These are phyloP conservation scores for Paradendryphiella salina DNA, from an alignment of 2,329 filamentous ascomycete genomes.

Conservation along the genomic window DNA sequence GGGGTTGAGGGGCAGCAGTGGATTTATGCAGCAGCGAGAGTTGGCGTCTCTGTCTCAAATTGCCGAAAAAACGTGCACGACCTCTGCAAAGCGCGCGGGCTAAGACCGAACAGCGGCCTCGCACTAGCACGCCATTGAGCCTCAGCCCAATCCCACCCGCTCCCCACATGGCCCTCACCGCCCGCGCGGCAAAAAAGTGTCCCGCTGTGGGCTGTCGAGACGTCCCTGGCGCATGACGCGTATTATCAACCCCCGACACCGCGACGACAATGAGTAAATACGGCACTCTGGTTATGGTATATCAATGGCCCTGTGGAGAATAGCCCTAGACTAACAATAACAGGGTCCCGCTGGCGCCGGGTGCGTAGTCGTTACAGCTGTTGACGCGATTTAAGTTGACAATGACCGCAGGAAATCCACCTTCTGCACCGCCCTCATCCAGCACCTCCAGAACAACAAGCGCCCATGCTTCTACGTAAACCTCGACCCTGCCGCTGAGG, in stretches of 20 bases:
- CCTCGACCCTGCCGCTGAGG: constrained; percentile 92
- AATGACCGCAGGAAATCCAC: constrained; percentile 70
- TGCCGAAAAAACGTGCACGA: constrained; percentile 37
- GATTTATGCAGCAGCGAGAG: constrained; percentile 33
- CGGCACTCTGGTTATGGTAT: constrained; percentile 85
- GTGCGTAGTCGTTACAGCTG: too few relatives aligned
- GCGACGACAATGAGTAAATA: constrained; percentile 78
- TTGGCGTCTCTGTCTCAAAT: constrained; percentile 20
- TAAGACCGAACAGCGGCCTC: constrained; percentile 1
- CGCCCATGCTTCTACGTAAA: constrained; percentile 98
- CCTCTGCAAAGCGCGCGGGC: constrained; percentile 7
- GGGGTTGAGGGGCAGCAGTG: constrained; percentile 35
- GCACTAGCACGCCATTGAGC: constrained; percentile 28
- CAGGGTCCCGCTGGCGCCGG: constrained; percentile 89
- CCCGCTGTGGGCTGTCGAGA: constrained; percentile 12
- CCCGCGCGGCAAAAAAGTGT: constrained; percentile 15
- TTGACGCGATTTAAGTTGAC: too few relatives aligned
- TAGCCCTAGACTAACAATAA: constrained; percentile 5
- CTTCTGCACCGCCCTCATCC: constrained; percentile 91
- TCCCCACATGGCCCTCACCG: constrained; percentile 14
- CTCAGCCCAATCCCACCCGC: constrained; percentile 10
- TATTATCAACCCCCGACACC: constrained; percentile 5
- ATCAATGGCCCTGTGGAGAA: neutral
- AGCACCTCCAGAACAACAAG: constrained; percentile 85
- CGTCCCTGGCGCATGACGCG: constrained; percentile 10